phyloP scores from a whole-genome alignment of 306 rosid species.

The Prunus mira region DNA sequence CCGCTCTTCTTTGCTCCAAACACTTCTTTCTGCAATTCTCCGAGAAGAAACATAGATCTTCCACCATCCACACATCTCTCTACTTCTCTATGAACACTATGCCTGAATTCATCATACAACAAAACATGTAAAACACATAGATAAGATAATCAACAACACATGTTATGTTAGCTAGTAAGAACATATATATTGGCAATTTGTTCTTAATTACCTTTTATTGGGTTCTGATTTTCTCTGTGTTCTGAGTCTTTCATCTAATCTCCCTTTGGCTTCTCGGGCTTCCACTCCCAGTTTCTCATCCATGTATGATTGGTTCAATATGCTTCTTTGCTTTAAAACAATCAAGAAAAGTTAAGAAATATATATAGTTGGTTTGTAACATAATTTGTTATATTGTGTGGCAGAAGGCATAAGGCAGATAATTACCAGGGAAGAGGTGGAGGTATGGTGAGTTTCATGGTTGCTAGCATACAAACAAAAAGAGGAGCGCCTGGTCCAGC shows the following conservation, averaged over 20 bases:
- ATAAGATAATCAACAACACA: not conserved
- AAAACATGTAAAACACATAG: not conserved
- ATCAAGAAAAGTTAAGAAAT: not conserved
- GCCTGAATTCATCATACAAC: conserved; percentile 16
- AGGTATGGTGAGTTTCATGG: conserved; percentile 37
- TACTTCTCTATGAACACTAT: conserved; percentile 12
- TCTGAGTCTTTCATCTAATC: conserved; percentile 66
- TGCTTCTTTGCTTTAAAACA: conserved; percentile 36
- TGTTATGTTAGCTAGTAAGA: too few relatives aligned
- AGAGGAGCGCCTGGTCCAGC: conserved; percentile 45
- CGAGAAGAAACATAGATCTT: conserved; percentile 2
- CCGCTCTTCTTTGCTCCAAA: conserved; percentile 44
- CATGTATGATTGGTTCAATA: conserved; percentile 23
- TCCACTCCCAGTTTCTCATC: conserved; percentile 56
- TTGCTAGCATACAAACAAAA: conserved; percentile 61
- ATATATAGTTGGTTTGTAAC: not conserved
- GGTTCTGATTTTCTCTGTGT: conserved; percentile 32
- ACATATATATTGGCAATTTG: not conserved
- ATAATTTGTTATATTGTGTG: not conserved
- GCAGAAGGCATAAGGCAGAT: not conserved
- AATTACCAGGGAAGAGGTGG: conserved; percentile 38
- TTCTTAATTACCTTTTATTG: conserved; percentile 10
- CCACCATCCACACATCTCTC: conserved; percentile 22
- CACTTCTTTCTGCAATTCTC: conserved; percentile 40
- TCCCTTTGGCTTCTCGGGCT: conserved; percentile 75